Base-by-base conservation (phyloP, 148 eudicot genomes). In the Bassia scoparia region DNA sequence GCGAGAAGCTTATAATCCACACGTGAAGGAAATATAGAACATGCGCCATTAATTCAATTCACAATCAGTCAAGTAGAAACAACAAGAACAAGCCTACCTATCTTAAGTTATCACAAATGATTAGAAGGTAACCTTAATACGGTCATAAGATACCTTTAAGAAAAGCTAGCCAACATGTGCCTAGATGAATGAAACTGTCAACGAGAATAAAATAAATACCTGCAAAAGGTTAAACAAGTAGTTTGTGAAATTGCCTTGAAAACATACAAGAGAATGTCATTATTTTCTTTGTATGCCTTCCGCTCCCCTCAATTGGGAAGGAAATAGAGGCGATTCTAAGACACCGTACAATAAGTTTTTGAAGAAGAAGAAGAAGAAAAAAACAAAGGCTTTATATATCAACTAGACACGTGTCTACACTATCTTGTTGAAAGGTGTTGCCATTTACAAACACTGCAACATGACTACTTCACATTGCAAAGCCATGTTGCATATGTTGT, bases 181-280 rank as follows among this genome's bases (percentile, higher is more conserved):
- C 86, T 53, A 90, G 67, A 90, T 79, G 74, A 90, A 83, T 71
- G 98, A 87, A 43, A 81, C 78, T 26, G 72, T 67, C 62, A 81
- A 66, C 17, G 97, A 93, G 80, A 90, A 93, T 83, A 89, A 67
- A 76, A 89, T 84, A 72, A 93, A 93, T 73, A 93, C 98, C 98
- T 93, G 90, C 79, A 84, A 41, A 69, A 37, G 30, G 20, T 52
- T 33, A n/a, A 38, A 67, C 17, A 29, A 48, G 14, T 44, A 49
- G 38, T 58, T 33, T 68, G 59, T 20, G 24, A 79, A 53, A 26
- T 33, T 50, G 37, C 60, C 11, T 20, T 23, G 65, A 62, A 50
- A 69, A 41, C 2, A 16, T 16, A 7, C 33, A 43, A 15, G 15
- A 16, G 43, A 66, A 41, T 46, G 24, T 35, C 23, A 63, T 33